Evolutionary conservation across 2,329 filamentous ascomycete genomes (phyloP), one percentile per base, ranked within the genome.

Genomic region (Pseudocercospora ulei): DNA sequence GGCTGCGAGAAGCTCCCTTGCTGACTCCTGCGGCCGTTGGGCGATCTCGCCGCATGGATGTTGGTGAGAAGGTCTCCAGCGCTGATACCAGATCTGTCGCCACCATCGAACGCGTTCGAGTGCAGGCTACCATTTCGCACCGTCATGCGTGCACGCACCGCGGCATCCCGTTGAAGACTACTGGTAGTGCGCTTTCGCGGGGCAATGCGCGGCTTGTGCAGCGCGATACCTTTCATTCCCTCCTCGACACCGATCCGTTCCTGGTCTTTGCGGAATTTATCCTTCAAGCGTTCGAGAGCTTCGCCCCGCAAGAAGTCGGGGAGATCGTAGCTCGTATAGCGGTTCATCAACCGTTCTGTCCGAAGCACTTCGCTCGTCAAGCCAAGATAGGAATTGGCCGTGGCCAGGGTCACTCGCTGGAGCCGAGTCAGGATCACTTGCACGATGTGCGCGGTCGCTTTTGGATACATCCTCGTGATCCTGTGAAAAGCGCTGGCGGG

Each of bases 371-470:
- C 90, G 24, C 79, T 83, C 0, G 85, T 93, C 26, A 98, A 64
- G 1, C 92, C 90, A 9, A 98, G 75, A 55, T 98, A 98, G 38
- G 83, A 83, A 67, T 95, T 90, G 0, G 86, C 90, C 7, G 92
- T 96, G 0, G 87, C 82, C 37, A 98, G 75, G 0, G 90, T 98
- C 2, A 98, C 92, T 51, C 92, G 72, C 58, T 98, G 88, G 35
- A 98, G 79, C 33, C 92, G 76, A 2, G 92, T 95, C 19, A 98
- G 65, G 45, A 98, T 98, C 29, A 98, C 88, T 57, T 98, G 90
- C 4, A 98, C 86, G 48, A 98, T 96, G 56, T 98, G 92, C 1
- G 90, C 81, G 2, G 90, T 95, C 6, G 92, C 87, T 65, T 92
- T 93, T 6, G 90, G 90, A 53, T 96, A 98, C 14, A 95, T 80